phyloP scores from a whole-genome alignment of 2,329 filamentous ascomycete genomes.

The Chaetomiaceae sp. region DNA sequence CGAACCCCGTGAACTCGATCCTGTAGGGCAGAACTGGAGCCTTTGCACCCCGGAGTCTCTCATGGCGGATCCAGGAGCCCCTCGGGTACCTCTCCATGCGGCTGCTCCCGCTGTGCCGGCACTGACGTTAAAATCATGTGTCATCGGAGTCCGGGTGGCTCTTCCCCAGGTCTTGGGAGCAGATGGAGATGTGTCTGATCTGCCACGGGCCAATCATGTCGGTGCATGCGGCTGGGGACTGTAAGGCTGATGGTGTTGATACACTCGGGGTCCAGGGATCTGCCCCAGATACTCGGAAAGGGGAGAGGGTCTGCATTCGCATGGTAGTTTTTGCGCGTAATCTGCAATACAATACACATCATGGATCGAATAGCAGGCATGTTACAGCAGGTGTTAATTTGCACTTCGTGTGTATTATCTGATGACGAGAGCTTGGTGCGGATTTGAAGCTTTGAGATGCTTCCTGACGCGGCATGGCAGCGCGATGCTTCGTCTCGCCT shows the following conservation, averaged over 20 bases:
- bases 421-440: too few relatives aligned
- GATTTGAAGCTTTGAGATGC: too few relatives aligned
- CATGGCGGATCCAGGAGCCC: constrained; percentile 10
- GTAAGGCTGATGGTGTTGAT: constrained; percentile 20
- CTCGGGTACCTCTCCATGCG: constrained; percentile 15
- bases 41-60: background rate
- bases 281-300: too few relatives aligned
- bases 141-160: constrained; percentile 16
- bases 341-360: too few relatives aligned
- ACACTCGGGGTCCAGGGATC: constrained; percentile 5
- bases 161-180: constrained; percentile 20
- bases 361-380: too few relatives aligned
- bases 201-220: constrained; percentile 17
- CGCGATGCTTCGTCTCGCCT: too few relatives aligned
- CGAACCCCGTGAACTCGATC: constrained; percentile 8
- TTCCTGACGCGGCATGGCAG: too few relatives aligned
- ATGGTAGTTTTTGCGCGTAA: too few relatives aligned
- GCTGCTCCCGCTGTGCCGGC: constrained; percentile 21
- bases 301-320: too few relatives aligned
- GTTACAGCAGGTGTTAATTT: too few relatives aligned
- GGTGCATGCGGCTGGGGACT: constrained; percentile 5
- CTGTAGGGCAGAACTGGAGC: constrained; percentile 8
- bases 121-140: constrained; percentile 15
- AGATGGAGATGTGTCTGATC: constrained; percentile 12
- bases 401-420: too few relatives aligned